Percentiles rank a stretch among this genome's conserved stretches.
phyloP scores from a whole-genome alignment of 2,329 filamentous ascomycete genomes.

The Sordariomycetes sp. region DNA sequence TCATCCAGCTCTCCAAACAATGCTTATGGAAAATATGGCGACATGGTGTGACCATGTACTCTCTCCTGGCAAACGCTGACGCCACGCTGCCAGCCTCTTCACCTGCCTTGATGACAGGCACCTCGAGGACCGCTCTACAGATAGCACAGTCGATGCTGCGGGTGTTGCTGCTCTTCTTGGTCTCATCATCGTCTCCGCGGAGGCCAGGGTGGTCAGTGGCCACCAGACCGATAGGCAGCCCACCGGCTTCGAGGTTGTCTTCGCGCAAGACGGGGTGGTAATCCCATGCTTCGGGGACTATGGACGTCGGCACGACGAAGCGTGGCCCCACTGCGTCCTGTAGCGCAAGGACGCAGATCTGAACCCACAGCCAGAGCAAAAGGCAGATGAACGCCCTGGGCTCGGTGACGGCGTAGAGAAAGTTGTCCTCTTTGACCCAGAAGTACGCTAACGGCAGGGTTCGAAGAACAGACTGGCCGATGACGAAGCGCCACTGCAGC shows the following conservation, averaged over 20 bases:
- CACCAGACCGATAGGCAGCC: conserved; percentile 66
- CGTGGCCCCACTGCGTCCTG: conserved; percentile 83
- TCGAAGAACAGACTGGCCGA: conserved; percentile 73
- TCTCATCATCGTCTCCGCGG: conserved; percentile 14
- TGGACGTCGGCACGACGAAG: conserved; percentile 68
- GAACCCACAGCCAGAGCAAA: conserved; percentile 76
- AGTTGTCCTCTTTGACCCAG: conserved; percentile 67
- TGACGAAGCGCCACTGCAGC: conserved; percentile 82
- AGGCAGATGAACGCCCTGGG: conserved; percentile 49
- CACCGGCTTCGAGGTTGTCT: conserved; percentile 71
- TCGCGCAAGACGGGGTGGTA: conserved; percentile 87
- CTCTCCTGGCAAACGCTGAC: conserved; percentile 66
- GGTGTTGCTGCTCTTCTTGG: conserved; percentile 21
- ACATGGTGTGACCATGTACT: conserved; percentile 97
- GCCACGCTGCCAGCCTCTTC: conserved; percentile 46
- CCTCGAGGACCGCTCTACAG: conserved; percentile 84
- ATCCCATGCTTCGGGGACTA: conserved; percentile 74
- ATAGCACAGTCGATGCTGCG: conserved; percentile 84
- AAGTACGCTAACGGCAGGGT: conserved; percentile 80
- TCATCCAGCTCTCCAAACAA: conserved; percentile 95
- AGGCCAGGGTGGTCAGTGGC: conserved; percentile 15
- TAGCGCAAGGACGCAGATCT: conserved; percentile 66
- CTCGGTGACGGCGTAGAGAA: conserved; percentile 69
- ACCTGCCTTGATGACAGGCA: conserved; percentile 63
- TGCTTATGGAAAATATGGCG: conserved; percentile 88